Percentiles rank a stretch among this genome's conserved stretches.
Evolutionary conservation across 352 stramenopile species (phyloP).

Genomic region (Nothophytophthora sp.): DNA sequence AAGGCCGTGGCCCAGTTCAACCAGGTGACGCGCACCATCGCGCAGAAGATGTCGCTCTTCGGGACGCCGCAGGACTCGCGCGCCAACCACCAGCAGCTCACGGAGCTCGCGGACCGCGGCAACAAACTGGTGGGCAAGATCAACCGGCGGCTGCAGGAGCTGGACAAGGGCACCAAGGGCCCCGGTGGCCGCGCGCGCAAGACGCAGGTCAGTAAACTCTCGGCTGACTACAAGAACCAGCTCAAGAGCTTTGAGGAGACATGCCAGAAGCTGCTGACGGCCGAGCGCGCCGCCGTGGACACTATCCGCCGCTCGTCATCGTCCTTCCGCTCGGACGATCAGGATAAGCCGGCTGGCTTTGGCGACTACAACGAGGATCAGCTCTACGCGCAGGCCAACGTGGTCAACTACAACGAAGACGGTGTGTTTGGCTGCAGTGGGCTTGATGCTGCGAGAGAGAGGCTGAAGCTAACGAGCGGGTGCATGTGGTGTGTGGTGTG

Average conservation of each 20-base stretch:
- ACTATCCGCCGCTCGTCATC: slow-evolving; percentile 53
- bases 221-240: slow-evolving; percentile 66
- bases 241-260: slow-evolving; percentile 59
- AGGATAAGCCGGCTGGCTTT: slow-evolving; percentile 33
- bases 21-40: slow-evolving; percentile 52
- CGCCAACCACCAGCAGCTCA: slow-evolving; percentile 64
- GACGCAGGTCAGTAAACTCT: slow-evolving; percentile 59
- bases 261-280: slow-evolving; percentile 45
- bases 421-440: too few species aligned
- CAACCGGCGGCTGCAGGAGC: slow-evolving; percentile 52
- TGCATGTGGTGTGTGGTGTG: slow-evolving; percentile 9
- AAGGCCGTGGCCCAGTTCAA: slow-evolving; percentile 65
- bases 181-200: slow-evolving; percentile 40
- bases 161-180: slow-evolving; percentile 34
- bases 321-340: slow-evolving; percentile 47
- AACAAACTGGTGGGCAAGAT: slow-evolving; percentile 65
- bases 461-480: background rate
- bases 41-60: slow-evolving; percentile 69
- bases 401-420: slow-evolving; percentile 65
- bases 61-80: slow-evolving; percentile 56
- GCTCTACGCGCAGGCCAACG: slow-evolving; percentile 64
- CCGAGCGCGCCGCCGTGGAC: slow-evolving; percentile 46
- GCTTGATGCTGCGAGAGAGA: slow-evolving; percentile 1
- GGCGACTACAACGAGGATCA: slow-evolving; percentile 71
- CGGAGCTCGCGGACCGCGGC: slow-evolving; percentile 55